Evolutionary conservation across 176 grass and related monocot genomes (phyloP).

Genomic region (Musa beccarii): DNA sequence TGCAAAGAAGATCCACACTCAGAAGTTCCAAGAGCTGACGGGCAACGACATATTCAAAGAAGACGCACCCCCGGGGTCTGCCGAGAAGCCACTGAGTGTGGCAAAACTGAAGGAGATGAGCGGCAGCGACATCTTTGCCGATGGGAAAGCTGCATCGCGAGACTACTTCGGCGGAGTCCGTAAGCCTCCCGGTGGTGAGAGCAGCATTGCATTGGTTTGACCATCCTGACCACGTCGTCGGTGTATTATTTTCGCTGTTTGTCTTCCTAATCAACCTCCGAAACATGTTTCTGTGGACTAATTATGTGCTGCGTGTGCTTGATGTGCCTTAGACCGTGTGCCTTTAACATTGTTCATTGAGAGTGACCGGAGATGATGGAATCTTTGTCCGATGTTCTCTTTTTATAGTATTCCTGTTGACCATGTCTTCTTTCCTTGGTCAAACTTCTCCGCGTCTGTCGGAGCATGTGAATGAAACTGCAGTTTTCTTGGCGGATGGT

Average conservation of each 20-base stretch:
- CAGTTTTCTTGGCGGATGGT: no score
- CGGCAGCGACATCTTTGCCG: conserved; percentile 17
- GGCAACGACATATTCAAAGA: conserved; percentile 14
- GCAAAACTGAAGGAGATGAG: conserved; percentile 18
- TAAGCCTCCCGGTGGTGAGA: conserved; percentile 13
- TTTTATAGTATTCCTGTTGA: no score
- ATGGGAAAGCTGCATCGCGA: conserved; percentile 6
- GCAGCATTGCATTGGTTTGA: conserved; percentile 13
- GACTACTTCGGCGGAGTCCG: conserved; percentile 15
- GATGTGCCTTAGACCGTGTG: not conserved
- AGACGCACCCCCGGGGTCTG: not conserved
- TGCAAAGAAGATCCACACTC: conserved; percentile 7
- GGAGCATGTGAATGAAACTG: no score
- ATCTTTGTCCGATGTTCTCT: no score
- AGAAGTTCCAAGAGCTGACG: conserved; percentile 3
- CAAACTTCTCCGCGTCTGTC: no score
- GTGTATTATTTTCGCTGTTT: no score
- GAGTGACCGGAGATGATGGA: no score
- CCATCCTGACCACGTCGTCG: not conserved
- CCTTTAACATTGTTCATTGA: no score
- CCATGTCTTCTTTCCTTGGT: no score
- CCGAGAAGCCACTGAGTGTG: conserved; percentile 10
- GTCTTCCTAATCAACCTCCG: not conserved
- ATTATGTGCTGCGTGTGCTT: not conserved
- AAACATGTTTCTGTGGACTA: not conserved